Base-by-base conservation (phyloP, 805 yeast species). In the Cyberlindnera sargentensis region DNA sequence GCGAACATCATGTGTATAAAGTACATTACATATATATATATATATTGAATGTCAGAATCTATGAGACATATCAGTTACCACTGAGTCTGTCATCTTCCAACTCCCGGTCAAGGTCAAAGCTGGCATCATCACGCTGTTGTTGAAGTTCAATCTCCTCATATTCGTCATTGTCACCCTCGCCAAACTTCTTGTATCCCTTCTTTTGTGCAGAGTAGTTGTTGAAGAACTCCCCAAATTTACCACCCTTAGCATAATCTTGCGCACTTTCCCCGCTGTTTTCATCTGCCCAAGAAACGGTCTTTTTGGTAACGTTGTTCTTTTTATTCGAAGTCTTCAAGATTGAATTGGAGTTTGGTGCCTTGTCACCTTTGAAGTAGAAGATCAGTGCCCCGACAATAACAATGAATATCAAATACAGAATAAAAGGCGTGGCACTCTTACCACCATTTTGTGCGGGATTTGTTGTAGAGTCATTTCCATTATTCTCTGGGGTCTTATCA, bases 251-350 rank as follows among this genome's bases (percentile, higher is more conserved):
- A 5, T 31, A 36, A n/a, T 43, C 48, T 11, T 25, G 44, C 15
- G 47, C 29, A 2, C 51, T 52, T 15, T 8, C 49, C 42, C 55
- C 62, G 15, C 34, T 43, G 31, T 58, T 44, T 34, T 60, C 65
- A 47, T 64, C 68, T 2, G 68, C 68, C 67, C 70, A 63, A 4
- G 68, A 61, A 3, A 65, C 70, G 6, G 62, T 56, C 46, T 65
- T 65, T 38, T 57, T 58, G 3, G 41, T 40, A 32, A 31, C 34
- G 23, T 39, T 41, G 28, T 23, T 38, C 34, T 41, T 40, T 15
- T 36, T 52, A 32, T 8, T 50, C 39, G 44, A 10, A 3, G 35
- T 42, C 41, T 47, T 55, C 39, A 55, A 39, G 6, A 55, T 57
- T 3, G 61, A 57, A 23, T 40, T 46, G 1, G 46, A 37, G 31